Evolutionary conservation across 1,284 basidiomycete species (phyloP), one percentile per base, ranked within the genome.

Genomic region (Amylostereum areolatum): DNA sequence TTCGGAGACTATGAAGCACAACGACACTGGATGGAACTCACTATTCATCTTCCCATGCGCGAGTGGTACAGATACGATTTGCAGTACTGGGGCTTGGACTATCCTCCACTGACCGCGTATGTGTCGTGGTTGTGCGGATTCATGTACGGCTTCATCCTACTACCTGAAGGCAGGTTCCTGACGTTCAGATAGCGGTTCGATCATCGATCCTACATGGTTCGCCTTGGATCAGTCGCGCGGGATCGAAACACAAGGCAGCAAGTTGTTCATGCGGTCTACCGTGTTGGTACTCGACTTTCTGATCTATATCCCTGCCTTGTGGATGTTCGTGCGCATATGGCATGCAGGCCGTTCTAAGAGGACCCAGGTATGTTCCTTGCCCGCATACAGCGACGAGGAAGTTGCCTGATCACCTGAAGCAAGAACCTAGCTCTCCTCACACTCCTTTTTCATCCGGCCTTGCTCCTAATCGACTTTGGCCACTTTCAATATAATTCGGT

Each of bases 401-500:
- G 24, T 46, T 3, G 39, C 31, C 35, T 51, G 45, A 52, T 24
- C 24, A 41, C 9, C 29, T 47, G 5, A 12, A 28, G 6, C 36
- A 39, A 92, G 89, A 79, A 89, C 58, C 65, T 84, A 30, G 84
- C 87, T 1, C 65, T 92, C 7, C 58, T 89, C n/a, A 81, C 79
- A 3, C 68, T 96, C 12, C 67, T 96, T 28, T 73, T 93, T 4
- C 91, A 95, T 64, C 94, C 94, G 2, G 81, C 88, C 0, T 69
- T 96, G 31, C 72, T 95, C 27, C 71, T 96, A 18, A 77, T 97
- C 53, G 93, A 97, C 65, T 89, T 86, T 59, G 94, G 94, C 0
- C 93, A 97, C 62, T 97, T 97, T 58, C 94, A 97, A 67, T 93
- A 91, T 62, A 94, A 93, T 61, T 88, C 88, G 4, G 79, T 93